Evolutionary conservation across 192 early-diverging fungal genomes (phyloP), one percentile per base, ranked within the genome.

Genomic region (Helicostylum pulchrum): DNA sequence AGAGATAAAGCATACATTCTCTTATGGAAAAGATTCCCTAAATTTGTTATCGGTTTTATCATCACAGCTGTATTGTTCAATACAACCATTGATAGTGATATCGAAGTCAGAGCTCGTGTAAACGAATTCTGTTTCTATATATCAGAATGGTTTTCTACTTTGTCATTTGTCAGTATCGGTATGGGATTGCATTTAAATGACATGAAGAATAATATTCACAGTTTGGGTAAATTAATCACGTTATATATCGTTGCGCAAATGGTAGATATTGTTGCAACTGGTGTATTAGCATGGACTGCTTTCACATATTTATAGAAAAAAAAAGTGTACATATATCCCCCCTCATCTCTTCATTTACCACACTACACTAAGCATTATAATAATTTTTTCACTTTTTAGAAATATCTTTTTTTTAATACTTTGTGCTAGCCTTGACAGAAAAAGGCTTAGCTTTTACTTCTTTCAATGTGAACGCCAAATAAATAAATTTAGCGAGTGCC

Each of bases 81-180:
- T 53, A 83, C 80, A 9, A 72, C 61, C 0, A 68, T 83, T 0
- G 62, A 74, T n/a, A 51, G 52, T 0, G 71, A 70, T 23, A 56
- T 65, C 6, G 68, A 65, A 14, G 43, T 19, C 11, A 66, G 78
- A 5, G 32, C 42, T 3, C 34, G 36, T 0, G 80, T 83, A 11
- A 80, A 80, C 32, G 60, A 70, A 0, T 83, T 78, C 57, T 72
- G 78, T 58, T 83, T 83, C 30, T 78, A 78, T 60, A 72, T 83
- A 4, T 71, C 76, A 14, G 80, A 83, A 57, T 80, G 77, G 76
- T 83, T 74, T 48, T 80, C 78, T 14, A 80, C 78, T 4, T 71
- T 83, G 55, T 78, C 76, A 14, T 83, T 83, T 64, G 80, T 83
- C 7, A 76, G 67, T 36, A 83, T 83, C 46, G 81, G 81, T 1